These are phyloP conservation scores for Quercus berberidifolia DNA, from an alignment of 306 rosid genomes.

Conservation along the genomic window DNA sequence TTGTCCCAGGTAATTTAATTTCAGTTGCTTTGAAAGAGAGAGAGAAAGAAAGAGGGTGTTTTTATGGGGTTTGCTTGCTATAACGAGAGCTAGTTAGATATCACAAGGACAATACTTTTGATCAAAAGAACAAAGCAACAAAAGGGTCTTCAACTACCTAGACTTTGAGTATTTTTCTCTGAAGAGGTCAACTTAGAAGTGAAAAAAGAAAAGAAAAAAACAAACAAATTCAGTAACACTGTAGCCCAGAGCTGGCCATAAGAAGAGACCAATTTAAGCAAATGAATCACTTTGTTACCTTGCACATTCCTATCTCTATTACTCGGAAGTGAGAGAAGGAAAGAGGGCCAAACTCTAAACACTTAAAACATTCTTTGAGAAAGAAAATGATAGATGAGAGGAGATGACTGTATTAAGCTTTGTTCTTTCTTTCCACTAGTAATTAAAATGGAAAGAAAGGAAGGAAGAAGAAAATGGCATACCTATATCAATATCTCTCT, in stretches of 20 bases:
- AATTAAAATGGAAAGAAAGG: conserved; percentile 9
- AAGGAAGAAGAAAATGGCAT: conserved; percentile 1
- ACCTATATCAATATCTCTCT: background rate
- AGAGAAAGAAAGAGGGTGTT: background rate
- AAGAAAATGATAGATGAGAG: conserved; percentile 8
- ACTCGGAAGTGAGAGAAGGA: conserved; percentile 27
- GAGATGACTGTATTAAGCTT: conserved; percentile 1
- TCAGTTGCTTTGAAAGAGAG: conserved; percentile 5
- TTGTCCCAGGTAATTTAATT: background rate
- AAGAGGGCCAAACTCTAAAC: background rate
- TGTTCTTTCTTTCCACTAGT: background rate
- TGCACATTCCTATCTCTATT: conserved; percentile 20
- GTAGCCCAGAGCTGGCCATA: conserved; percentile 12
- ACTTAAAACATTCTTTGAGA: background rate
- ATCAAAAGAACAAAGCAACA: background rate
- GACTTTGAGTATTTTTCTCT: background rate
- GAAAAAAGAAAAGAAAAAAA: background rate
- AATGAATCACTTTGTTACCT: conserved; percentile 25
- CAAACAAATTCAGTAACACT: conserved; percentile 21
- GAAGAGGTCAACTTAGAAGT: conserved; percentile 9
- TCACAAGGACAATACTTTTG: background rate
- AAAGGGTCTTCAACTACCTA: background rate
- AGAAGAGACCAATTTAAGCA: conserved; percentile 21
- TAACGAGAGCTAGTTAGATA: background rate
- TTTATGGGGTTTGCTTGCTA: background rate